Conservation (phyloP, 805 yeast species). For the Candida hungchunana region DNA sequence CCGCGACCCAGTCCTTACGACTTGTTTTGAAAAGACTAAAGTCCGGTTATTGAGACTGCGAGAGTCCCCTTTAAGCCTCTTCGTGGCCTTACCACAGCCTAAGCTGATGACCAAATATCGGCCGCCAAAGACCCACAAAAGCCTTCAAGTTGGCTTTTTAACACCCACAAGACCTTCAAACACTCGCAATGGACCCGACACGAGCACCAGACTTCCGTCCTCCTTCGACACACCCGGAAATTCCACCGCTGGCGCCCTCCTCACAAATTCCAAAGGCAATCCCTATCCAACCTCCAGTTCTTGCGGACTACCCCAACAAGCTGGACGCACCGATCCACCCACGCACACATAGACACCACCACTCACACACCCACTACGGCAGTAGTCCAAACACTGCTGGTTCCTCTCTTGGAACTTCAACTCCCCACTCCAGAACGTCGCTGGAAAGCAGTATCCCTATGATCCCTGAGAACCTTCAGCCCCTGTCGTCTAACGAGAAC, state of each 20-base stretch:
- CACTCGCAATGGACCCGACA: constrained; percentile 78
- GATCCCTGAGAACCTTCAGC: constrained; percentile 55
- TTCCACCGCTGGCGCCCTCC: constrained; percentile 56
- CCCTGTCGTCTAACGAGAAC: constrained; percentile 40
- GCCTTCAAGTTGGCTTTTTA: too few relatives aligned
- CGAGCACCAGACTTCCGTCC: constrained; percentile 88
- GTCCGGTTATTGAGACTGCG: too few relatives aligned
- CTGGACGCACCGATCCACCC: constrained; percentile 71
- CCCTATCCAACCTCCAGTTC: constrained; percentile 74
- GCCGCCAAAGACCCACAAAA: constrained; percentile 3
- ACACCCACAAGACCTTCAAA: background rate
- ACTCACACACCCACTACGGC: constrained; percentile 8
- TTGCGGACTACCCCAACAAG: constrained; percentile 68
- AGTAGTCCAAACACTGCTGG: background rate
- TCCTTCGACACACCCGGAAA: constrained; percentile 57
- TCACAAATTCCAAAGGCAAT: constrained; percentile 65
- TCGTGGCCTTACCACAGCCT: background rate
- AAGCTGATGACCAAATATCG: constrained; percentile 11
- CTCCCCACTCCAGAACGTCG: constrained; percentile 14
- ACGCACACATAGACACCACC: constrained; percentile 28
- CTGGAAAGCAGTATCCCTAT: constrained; percentile 41
- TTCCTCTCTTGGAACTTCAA: constrained; percentile 8
- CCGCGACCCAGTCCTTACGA: too few relatives aligned
- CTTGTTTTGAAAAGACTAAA: too few relatives aligned
- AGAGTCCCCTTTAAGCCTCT: too few relatives aligned